phyloP scores from a whole-genome alignment of 805 yeast genomes.

The Wickerhamomyces xylosicus region DNA sequence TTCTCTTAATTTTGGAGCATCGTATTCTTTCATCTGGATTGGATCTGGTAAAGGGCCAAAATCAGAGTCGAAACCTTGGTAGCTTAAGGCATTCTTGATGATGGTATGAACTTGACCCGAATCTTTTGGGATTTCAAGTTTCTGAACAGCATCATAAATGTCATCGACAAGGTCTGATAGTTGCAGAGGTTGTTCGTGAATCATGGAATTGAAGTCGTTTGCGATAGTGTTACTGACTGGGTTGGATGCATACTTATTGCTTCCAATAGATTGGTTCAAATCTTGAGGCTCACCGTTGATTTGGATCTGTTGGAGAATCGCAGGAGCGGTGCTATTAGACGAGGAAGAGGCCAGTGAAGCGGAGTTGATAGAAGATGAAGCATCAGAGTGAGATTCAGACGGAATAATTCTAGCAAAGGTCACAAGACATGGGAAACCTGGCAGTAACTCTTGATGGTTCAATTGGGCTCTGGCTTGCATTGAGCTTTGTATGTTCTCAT shows the following conservation, averaged over 20 bases:
- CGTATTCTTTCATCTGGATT: slow-evolving; percentile 58
- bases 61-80: slow-evolving; percentile 38
- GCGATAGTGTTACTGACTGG: no score
- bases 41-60: slow-evolving; percentile 77
- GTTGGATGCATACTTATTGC: no score
- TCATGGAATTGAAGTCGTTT: not conserved
- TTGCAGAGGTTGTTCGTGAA: slow-evolving; percentile 10
- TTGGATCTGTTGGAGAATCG: no score
- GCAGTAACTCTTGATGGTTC: slow-evolving; percentile 74
- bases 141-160: slow-evolving; percentile 19
- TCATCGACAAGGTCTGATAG: slow-evolving; percentile 20
- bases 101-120: slow-evolving; percentile 29
- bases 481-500: slow-evolving; percentile 62
- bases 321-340: no score
- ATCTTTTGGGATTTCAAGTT: slow-evolving; percentile 23
- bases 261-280: no score
- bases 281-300: no score
- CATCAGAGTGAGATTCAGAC: slow-evolving; percentile 12
- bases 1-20: slow-evolving; percentile 82
- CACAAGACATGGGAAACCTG: slow-evolving; percentile 66
- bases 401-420: slow-evolving; percentile 72
- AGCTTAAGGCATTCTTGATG: slow-evolving; percentile 31
- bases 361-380: no score
- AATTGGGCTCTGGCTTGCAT: slow-evolving; percentile 67
- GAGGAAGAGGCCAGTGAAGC: no score